Evolutionary conservation across 1,139 yeast species (phyloP), one percentile per base, ranked within the genome.

Genomic region (Pichia sp.): DNA sequence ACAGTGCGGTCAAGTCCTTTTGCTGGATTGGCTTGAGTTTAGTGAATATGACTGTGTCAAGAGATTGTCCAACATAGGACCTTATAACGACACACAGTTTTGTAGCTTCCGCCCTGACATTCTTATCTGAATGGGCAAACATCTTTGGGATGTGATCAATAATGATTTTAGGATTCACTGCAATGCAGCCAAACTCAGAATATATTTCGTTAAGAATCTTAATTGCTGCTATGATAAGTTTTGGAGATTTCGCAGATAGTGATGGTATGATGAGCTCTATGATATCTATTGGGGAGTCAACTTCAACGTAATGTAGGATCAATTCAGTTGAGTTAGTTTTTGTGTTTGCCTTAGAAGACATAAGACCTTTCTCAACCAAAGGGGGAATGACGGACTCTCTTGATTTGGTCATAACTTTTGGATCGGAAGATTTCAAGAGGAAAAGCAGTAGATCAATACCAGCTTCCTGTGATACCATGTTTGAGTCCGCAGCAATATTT

Each of bases 391-490:
- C 77, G 50, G 45, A 53, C 27, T 55, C 49, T 43, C 72, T 66
- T 51, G 56, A 63, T 51, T 47, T 59, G 37, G 49, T 39, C 39
- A 59, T 69, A 45, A 56, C 63, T 34, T 47, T 51, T 7, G 70
- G 51, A 0, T 80, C 84, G 2, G 85, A 87, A 50, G 58, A 72
- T 49, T 74, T 72, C 38, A 84, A 62, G 48, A 74, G 72, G n/a
- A 72, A 68, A 12, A 60, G 59, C 19, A 84, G 58, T 6, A 83
- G 67, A 11, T 63, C 58, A 26, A 86, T 64, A 11, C 87, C 97
- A 0, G 82, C 63, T 53, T 91, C 97, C 49, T 87, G 95, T 0
- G 98, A 96, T 17, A 84, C 94, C 13, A 87, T 96, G 56, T 91
- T 91, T 29, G 81, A 58, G 55, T 91, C 99, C 7, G 73, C 67